phyloP scores from a whole-genome alignment of 768 basidiomycete genomes.

The Lyophyllum atratum region DNA sequence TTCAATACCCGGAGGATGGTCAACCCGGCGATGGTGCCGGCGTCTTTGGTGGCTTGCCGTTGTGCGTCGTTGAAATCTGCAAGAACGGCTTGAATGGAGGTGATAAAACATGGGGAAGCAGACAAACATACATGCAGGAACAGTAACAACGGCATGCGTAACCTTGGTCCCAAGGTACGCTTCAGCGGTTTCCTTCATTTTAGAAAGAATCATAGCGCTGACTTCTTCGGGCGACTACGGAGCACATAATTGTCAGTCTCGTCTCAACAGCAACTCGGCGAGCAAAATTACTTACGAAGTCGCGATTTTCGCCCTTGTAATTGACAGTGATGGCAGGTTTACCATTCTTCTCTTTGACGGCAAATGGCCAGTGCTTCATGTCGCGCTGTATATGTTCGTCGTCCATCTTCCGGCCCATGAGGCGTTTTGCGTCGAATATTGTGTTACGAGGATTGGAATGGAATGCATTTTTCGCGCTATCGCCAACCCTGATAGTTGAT shows the following conservation, averaged over 20 bases:
- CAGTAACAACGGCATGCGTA: conserved; percentile 58
- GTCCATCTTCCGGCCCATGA: conserved; percentile 52
- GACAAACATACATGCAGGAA: conserved; percentile 53
- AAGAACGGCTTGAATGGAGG: neutral
- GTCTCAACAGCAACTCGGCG: neutral
- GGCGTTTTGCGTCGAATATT: conserved; percentile 60
- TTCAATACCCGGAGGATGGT: conserved; percentile 68
- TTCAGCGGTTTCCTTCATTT: conserved; percentile 75
- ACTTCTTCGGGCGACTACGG: conserved; percentile 64
- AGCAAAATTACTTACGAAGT: conserved; percentile 43
- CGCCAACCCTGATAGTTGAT: conserved; percentile 10
- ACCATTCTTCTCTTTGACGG: conserved; percentile 41
- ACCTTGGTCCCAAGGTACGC: conserved; percentile 66
- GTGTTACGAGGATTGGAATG: conserved; percentile 18
- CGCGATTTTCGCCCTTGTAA: conserved; percentile 56
- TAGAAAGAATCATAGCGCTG: conserved; percentile 63
- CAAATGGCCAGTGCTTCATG: conserved; percentile 54
- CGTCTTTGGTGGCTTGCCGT: conserved; percentile 70
- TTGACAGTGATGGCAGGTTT: conserved; percentile 56
- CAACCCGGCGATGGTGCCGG: conserved; percentile 65
- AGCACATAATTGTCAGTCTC: neutral
- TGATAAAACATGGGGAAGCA: neutral
- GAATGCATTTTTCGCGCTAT: conserved; percentile 17
- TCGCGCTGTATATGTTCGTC: conserved; percentile 49
- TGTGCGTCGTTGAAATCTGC: conserved; percentile 59